A percentile compares a stretch with the other conserved stretches of the same genome.
Evolutionary conservation across 1,284 basidiomycete genomes (phyloP).

Genomic region (Microbotryomycetes sp.): DNA sequence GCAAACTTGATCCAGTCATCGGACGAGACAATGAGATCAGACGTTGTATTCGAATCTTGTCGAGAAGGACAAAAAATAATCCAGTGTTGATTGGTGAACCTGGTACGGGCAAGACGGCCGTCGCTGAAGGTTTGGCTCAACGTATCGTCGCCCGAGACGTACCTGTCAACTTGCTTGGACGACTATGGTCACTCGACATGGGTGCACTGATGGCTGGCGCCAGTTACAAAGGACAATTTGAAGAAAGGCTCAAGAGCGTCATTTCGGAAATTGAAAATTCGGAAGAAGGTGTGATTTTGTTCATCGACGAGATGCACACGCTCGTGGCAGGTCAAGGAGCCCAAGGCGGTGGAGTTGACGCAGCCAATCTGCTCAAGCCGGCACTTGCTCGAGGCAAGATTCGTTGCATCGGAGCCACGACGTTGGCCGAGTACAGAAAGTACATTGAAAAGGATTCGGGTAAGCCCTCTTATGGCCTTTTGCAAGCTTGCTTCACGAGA

Average conservation of each 20-base stretch:
- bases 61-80: slow-evolving; percentile 66
- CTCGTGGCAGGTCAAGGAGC: slow-evolving; percentile 65
- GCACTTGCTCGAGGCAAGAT: slow-evolving; percentile 73
- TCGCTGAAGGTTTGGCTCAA: slow-evolving; percentile 93
- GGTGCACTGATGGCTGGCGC: slow-evolving; percentile 94
- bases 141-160: slow-evolving; percentile 92
- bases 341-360: slow-evolving; percentile 46
- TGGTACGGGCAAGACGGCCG: slow-evolving; percentile 58
- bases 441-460: slow-evolving; percentile 94
- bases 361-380: slow-evolving; percentile 75
- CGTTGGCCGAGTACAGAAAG: slow-evolving; percentile 79
- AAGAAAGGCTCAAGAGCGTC: slow-evolving; percentile 91
- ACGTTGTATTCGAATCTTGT: slow-evolving; percentile 64
- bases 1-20: slow-evolving; percentile 55
- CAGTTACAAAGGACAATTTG: slow-evolving; percentile 64
- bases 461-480: too few species aligned
- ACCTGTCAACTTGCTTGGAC: slow-evolving; percentile 55
- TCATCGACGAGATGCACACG: slow-evolving; percentile 71
- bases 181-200: slow-evolving; percentile 67
- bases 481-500: slow-evolving; percentile 44
- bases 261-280: slow-evolving; percentile 89
- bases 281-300: slow-evolving; percentile 79
- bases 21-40: slow-evolving; percentile 51
- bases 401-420: slow-evolving; percentile 86
- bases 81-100: slow-evolving; percentile 89